phyloP scores from a whole-genome alignment of 1,139 yeast genomes.

The Saccharomycopsis crataegensis region DNA sequence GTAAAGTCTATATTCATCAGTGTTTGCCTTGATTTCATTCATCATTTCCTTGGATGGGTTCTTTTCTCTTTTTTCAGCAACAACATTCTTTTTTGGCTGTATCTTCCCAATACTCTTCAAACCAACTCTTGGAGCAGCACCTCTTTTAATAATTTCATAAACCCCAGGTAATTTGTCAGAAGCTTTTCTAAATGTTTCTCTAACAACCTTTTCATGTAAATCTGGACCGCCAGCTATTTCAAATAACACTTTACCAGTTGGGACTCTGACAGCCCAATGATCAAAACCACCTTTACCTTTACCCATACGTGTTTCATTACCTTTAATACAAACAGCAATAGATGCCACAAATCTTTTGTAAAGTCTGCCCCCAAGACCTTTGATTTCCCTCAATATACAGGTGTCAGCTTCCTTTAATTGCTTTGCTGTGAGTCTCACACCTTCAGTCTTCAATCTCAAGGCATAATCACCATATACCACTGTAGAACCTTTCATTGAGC shows the following conservation, averaged over 20 bases:
- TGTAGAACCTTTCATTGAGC: slow-evolving; percentile 82
- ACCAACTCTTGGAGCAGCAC: slow-evolving; percentile 67
- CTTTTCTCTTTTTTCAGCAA: slow-evolving; percentile 40
- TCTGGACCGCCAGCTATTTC: slow-evolving; percentile 69
- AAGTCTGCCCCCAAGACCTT: slow-evolving; percentile 63
- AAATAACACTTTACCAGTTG: slow-evolving; percentile 88
- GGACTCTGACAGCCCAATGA: slow-evolving; percentile 95
- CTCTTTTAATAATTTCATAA: slow-evolving; percentile 73
- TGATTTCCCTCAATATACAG: slow-evolving; percentile 72
- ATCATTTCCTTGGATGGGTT: slow-evolving; percentile 62
- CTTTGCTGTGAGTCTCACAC: slow-evolving; percentile 79
- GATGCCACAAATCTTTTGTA: slow-evolving; percentile 80
- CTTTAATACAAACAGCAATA: slow-evolving; percentile 89
- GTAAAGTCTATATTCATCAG: slow-evolving; percentile 43
- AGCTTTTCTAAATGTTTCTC: slow-evolving; percentile 88
- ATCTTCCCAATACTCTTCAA: slow-evolving; percentile 39
- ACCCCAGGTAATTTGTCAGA: slow-evolving; percentile 89
- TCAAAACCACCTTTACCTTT: slow-evolving; percentile 98
- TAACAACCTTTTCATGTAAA: slow-evolving; percentile 83
- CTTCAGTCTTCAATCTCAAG: slow-evolving; percentile 78
- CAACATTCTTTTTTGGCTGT: slow-evolving; percentile 45
- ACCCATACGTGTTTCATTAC: slow-evolving; percentile 99
- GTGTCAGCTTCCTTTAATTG: slow-evolving; percentile 90
- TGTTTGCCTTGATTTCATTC: slow-evolving; percentile 42
- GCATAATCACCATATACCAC: slow-evolving; percentile 81